phyloP scores from a whole-genome alignment of 2,329 filamentous ascomycete species.

The Ophioceras dolichostomum region DNA sequence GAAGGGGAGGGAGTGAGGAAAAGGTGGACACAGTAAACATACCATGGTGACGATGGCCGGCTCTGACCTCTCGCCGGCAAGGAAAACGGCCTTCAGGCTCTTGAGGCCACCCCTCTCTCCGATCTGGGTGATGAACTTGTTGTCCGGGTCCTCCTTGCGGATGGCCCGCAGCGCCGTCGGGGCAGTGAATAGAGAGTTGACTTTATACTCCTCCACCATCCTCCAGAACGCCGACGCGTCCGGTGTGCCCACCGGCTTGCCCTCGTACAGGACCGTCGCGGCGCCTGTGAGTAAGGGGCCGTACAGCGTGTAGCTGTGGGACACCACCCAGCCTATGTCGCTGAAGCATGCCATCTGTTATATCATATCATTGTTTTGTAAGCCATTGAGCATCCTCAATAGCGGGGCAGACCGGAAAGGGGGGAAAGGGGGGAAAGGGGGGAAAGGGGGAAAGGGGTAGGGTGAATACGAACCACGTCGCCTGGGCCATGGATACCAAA shows the following conservation, averaged over 20 bases:
- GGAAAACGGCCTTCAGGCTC: slow-evolving; percentile 61
- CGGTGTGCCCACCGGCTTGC: slow-evolving; percentile 85
- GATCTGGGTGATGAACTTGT: slow-evolving; percentile 47
- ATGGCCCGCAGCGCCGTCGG: slow-evolving; percentile 82
- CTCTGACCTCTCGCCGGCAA: slow-evolving; percentile 83
- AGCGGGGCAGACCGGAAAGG: not conserved
- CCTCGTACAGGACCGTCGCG: slow-evolving; percentile 80
- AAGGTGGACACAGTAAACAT: no score
- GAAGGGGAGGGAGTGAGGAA: no score
- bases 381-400: no score
- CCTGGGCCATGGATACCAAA: slow-evolving; percentile 75
- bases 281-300: slow-evolving; percentile 76
- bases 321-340: slow-evolving; percentile 89
- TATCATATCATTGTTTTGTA: no score
- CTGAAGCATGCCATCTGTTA: slow-evolving; percentile 23
- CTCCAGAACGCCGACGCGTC: slow-evolving; percentile 84
- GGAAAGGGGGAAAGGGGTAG: not conserved
- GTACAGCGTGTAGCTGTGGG: slow-evolving; percentile 71
- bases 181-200: slow-evolving; percentile 75
- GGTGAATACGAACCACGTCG: slow-evolving; percentile 42
- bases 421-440: not conserved
- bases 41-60: slow-evolving; percentile 65
- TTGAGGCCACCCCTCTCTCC: slow-evolving; percentile 61
- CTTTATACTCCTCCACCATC: slow-evolving; percentile 71
- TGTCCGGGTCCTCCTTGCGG: slow-evolving; percentile 70